Conservation (phyloP, 192 early-diverging fungal genomes). For the Lobosporangium transversale region DNA sequence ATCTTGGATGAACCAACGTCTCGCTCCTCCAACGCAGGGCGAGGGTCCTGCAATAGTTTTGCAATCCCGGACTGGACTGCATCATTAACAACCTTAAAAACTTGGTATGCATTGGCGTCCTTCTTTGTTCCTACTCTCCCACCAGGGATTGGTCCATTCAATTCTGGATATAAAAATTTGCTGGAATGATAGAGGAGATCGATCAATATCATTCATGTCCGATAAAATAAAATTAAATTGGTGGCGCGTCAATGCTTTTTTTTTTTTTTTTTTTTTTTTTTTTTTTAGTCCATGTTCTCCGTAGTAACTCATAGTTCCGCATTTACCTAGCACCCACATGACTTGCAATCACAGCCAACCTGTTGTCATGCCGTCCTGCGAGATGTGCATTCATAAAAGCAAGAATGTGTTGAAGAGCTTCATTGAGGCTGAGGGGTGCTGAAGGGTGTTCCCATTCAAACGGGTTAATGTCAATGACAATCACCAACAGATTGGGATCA, state of each 20-base stretch:
- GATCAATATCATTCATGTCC: background rate
- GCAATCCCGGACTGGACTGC: slow-evolving; percentile 57
- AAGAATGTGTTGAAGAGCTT: slow-evolving; percentile 79
- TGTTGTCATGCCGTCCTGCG: slow-evolving; percentile 88
- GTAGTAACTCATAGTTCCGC: too few relatives aligned
- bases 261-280: too few relatives aligned
- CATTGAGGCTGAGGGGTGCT: slow-evolving; percentile 65
- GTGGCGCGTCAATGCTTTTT: too few relatives aligned
- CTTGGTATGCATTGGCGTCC: slow-evolving; percentile 67
- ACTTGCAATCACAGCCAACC: slow-evolving; percentile 86
- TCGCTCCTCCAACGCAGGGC: slow-evolving; percentile 37
- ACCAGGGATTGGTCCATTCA: slow-evolving; percentile 25
- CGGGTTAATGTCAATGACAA: slow-evolving; percentile 87
- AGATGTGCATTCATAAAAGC: slow-evolving; percentile 95
- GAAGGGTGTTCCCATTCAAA: slow-evolving; percentile 71
- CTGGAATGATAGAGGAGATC: slow-evolving; percentile 19
- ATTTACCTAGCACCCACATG: slow-evolving; percentile 64
- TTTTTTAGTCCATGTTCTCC: too few relatives aligned
- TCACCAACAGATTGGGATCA: slow-evolving; percentile 81
- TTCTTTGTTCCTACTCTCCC: slow-evolving; percentile 42
- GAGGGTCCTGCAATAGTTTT: slow-evolving; percentile 45
- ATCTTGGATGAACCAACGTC: slow-evolving; percentile 61
- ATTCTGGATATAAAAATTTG: slow-evolving; percentile 66
- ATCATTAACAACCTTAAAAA: slow-evolving; percentile 63
- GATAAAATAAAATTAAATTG: background rate